Conservation (phyloP, 2,329 filamentous ascomycete genomes). For the Bipolaris sorokiniana region DNA sequence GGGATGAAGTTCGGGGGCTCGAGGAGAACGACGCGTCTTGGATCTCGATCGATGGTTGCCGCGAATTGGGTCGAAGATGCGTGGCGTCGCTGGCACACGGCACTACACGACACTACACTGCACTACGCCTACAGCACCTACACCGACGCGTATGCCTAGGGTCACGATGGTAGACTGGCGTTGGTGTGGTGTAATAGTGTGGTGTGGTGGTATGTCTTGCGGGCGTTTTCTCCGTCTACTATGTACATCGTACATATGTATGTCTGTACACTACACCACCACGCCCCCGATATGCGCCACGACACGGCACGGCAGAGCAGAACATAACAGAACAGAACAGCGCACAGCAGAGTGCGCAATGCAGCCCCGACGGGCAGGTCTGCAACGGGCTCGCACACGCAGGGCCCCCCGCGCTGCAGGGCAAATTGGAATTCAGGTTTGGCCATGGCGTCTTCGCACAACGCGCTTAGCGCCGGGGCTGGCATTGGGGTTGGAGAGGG, state of each 20-base stretch:
- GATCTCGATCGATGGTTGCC: conserved; percentile 15
- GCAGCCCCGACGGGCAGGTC: neutral
- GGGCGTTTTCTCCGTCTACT: conserved; percentile 4
- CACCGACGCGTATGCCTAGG: neutral
- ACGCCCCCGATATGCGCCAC: neutral
- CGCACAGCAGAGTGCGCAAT: neutral
- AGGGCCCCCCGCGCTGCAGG: conserved; percentile 20
- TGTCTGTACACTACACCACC: neutral
- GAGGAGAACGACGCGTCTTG: conserved; percentile 8
- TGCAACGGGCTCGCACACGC: conserved; percentile 11
- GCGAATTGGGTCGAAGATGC: neutral
- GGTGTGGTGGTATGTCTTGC: conserved; percentile 14
- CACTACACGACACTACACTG: no score
- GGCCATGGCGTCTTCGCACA: conserved; percentile 9
- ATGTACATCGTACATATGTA: neutral
- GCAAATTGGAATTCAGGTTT: conserved; percentile 8
- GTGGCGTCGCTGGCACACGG: neutral
- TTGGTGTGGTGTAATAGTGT: neutral
- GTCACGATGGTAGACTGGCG: conserved; percentile 1
- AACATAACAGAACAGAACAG: neutral
- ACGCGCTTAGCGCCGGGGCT: conserved; percentile 24
- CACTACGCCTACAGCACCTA: no score
- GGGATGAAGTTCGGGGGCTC: conserved; percentile 8
- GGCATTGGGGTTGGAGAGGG: conserved; percentile 11
- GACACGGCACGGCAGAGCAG: conserved; percentile 1